phyloP scores from a whole-genome alignment of 257 asterid genomes.

The Solanum paucissectum region DNA sequence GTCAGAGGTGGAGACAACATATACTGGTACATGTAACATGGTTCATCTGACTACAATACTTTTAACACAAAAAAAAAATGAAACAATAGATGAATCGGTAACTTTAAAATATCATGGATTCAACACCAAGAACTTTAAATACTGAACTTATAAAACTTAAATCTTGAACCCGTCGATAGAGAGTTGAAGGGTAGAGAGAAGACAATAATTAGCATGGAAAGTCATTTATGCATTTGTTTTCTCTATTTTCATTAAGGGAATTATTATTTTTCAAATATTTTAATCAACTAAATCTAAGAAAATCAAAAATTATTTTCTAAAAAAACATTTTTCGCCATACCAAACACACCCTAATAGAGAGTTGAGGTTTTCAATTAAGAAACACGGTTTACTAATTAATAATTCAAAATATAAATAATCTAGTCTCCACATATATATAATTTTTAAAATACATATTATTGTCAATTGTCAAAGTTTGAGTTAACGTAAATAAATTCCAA shows the following conservation, averaged over 20 bases:
- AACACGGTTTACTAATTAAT: not conserved
- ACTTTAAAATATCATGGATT: not conserved
- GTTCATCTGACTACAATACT: not conserved
- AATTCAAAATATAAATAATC: not conserved
- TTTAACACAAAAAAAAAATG: not conserved
- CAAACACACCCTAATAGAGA: not conserved
- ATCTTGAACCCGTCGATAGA: accelerated
- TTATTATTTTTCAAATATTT: not conserved
- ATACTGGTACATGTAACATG: not conserved
- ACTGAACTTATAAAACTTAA: not conserved
- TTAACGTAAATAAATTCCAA: not conserved
- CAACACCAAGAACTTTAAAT: not conserved
- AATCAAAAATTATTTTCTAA: not conserved
- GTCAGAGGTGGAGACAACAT: not conserved
- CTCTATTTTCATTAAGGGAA: not conserved
- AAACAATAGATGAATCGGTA: not conserved
- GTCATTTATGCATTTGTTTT: not conserved
- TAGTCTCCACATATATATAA: not conserved
- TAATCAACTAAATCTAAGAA: not conserved
- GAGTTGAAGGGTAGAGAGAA: not conserved
- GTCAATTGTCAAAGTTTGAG: not conserved
- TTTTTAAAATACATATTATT: not conserved
- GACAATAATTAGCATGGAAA: not conserved
- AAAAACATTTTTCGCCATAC: not conserved
- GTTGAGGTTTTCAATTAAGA: not conserved